These are phyloP conservation scores for Bertia moriformis DNA, from an alignment of 2,329 filamentous ascomycete genomes.

Conservation along the genomic window DNA sequence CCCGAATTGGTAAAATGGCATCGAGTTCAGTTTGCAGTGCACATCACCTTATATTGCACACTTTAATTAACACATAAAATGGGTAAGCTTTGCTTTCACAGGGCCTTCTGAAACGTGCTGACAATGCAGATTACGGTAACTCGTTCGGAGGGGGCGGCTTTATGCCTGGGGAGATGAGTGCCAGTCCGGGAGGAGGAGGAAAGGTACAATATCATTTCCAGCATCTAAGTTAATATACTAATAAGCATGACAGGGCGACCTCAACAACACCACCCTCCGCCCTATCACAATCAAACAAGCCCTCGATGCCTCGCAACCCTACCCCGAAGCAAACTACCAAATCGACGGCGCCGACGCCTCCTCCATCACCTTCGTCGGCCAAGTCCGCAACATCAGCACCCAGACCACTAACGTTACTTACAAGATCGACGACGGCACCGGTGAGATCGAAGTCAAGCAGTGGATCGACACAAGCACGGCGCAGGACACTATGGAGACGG, in stretches of 20 bases:
- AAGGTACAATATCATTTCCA: background rate
- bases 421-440: constrained; percentile 88
- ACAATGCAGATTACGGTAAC: background rate
- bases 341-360: constrained; percentile 66
- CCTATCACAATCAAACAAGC: constrained; percentile 94
- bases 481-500: constrained; percentile 23
- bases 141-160: background rate
- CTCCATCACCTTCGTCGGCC: constrained; percentile 74
- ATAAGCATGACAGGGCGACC: background rate
- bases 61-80: constrained; percentile 1
- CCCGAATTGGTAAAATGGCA: constrained; percentile 20
- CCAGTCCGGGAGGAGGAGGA: background rate
- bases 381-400: constrained; percentile 74
- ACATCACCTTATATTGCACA: too few species aligned
- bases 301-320: constrained; percentile 59
- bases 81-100: background rate
- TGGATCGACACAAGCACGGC: constrained; percentile 58
- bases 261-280: constrained; percentile 69
- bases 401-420: constrained; percentile 86
- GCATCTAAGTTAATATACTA: background rate
- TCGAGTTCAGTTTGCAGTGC: background rate
- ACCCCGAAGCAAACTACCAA: constrained; percentile 58
- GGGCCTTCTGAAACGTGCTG: background rate
- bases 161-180: background rate
- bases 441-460: constrained; percentile 77